Conservation (phyloP, 176 grass and related monocot species). For the Saccharum spontaneum region DNA sequence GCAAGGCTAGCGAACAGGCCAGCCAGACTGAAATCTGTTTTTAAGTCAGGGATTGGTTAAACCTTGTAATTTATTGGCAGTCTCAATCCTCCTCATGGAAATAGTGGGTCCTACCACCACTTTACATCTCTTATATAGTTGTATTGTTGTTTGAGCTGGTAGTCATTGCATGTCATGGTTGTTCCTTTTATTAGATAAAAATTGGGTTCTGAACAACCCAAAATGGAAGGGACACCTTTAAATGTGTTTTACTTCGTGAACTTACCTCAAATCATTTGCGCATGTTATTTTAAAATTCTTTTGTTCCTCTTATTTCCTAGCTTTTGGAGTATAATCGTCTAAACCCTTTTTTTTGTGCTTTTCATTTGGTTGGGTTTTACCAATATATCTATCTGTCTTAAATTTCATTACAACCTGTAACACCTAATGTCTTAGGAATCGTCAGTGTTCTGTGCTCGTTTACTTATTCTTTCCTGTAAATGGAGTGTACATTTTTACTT, state of each 20-base stretch:
- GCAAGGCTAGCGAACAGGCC: neutral
- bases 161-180: neutral
- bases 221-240: neutral
- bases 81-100: neutral
- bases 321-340: neutral
- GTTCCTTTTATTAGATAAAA: neutral
- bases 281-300: neutral
- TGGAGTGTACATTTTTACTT: neutral
- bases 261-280: neutral
- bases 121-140: neutral
- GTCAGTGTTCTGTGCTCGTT: neutral
- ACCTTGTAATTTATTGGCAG: neutral
- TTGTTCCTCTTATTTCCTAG: neutral
- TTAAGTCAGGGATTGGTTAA: neutral
- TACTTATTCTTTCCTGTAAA: slow-evolving; percentile 12
- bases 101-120: neutral
- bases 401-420: neutral
- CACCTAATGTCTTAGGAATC: neutral
- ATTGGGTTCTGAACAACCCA: neutral
- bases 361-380: slow-evolving; percentile 1
- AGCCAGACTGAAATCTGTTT: neutral
- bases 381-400: slow-evolving; percentile 1
- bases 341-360: neutral
- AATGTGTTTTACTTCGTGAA: neutral
- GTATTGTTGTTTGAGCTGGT: neutral